Evolutionary conservation across 805 yeast species (phyloP).

Genomic region (Lipomyces starkeyi): DNA sequence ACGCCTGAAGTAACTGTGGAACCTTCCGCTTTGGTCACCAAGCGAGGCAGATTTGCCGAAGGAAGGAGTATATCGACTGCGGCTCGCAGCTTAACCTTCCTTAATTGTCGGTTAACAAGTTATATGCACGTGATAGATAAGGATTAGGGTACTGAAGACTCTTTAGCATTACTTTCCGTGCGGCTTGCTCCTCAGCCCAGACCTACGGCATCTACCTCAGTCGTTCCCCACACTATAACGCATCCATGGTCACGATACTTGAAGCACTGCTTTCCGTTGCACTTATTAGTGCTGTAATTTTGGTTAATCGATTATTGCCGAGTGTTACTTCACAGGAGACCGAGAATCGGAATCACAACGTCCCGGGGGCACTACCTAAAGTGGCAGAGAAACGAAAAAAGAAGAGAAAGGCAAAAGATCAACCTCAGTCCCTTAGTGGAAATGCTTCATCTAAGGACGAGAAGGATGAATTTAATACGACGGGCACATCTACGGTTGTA

Average conservation of each 20-base stretch:
- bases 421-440: not conserved
- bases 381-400: not conserved
- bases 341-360: not conserved
- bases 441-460: not conserved
- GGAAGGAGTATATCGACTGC: not conserved
- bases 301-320: not conserved
- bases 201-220: too few relatives aligned
- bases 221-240: too few relatives aligned
- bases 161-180: not conserved
- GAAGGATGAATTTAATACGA: not conserved
- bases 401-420: not conserved
- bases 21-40: not conserved
- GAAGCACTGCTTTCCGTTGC: not conserved
- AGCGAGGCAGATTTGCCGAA: not conserved
- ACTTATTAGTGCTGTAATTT: not conserved
- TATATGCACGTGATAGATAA: constrained; percentile 16
- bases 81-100: not conserved
- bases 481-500: not conserved
- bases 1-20: not conserved
- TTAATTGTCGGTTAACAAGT: not conserved
- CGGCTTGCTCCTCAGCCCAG: not conserved
- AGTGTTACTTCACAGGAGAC: not conserved
- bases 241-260: not conserved
- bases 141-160: not conserved
- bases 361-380: not conserved